Evolutionary conservation across 805 yeast species (phyloP).

Genomic region (Lachancea mirantina): DNA sequence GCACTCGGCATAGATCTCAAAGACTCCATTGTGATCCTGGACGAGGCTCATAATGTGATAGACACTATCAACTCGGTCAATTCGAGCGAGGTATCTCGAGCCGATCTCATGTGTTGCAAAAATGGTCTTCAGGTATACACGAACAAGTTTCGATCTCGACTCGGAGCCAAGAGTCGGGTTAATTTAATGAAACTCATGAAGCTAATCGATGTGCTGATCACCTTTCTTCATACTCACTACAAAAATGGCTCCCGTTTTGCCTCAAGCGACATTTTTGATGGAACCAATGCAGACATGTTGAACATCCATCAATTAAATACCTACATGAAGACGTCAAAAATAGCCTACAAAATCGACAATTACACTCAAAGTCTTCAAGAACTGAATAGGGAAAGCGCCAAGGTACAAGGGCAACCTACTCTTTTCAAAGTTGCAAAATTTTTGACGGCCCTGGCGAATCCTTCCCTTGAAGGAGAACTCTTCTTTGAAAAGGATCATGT

Average conservation of each 20-base stretch:
- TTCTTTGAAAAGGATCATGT: constrained; percentile 43
- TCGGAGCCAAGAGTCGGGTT: constrained; percentile 67
- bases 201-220: constrained; percentile 44
- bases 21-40: constrained; percentile 68
- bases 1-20: constrained; percentile 52
- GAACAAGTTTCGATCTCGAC: constrained; percentile 50
- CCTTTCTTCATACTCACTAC: constrained; percentile 37
- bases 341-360: constrained; percentile 76
- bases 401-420: constrained; percentile 39
- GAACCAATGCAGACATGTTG: constrained; percentile 58
- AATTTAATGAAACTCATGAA: constrained; percentile 57
- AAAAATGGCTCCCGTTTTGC: constrained; percentile 48
- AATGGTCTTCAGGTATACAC: constrained; percentile 49
- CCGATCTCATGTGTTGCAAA: constrained; percentile 41
- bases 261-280: constrained; percentile 46
- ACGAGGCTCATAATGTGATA: constrained; percentile 85
- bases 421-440: constrained; percentile 63
- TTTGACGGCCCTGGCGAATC: constrained; percentile 58
- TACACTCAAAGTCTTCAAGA: constrained; percentile 36
- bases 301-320: constrained; percentile 61
- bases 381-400: constrained; percentile 3
- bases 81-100: constrained; percentile 49
- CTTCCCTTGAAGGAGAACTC: constrained; percentile 71
- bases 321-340: constrained; percentile 60
- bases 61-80: constrained; percentile 68